Conservation (phyloP, 1,139 yeast genomes). For the Debaryomyces sp. region DNA sequence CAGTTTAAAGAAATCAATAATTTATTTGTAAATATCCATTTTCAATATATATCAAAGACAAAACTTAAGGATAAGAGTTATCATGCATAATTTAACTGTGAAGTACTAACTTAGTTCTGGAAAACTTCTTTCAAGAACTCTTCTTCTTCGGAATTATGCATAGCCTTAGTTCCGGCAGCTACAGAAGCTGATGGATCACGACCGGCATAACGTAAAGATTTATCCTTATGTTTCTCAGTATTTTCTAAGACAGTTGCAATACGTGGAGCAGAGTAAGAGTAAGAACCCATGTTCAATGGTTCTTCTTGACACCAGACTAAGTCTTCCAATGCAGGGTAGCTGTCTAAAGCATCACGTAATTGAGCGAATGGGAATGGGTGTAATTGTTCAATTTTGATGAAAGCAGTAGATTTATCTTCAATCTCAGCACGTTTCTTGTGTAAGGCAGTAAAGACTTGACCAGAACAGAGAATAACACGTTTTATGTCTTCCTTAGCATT, state of each 20-base stretch:
- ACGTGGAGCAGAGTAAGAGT: constrained; percentile 82
- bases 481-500: constrained; percentile 82
- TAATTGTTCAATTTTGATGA: constrained; percentile 88
- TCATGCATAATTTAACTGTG: constrained; percentile 4
- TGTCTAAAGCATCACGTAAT: constrained; percentile 78
- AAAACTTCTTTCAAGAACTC: constrained; percentile 82
- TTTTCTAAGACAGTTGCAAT: constrained; percentile 72
- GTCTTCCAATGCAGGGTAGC: constrained; percentile 83
- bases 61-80: constrained; percentile 1
- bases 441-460: constrained; percentile 94
- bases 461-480: constrained; percentile 81
- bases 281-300: constrained; percentile 96
- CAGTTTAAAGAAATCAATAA: background rate
- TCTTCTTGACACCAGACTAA: constrained; percentile 98
- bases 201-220: constrained; percentile 82
- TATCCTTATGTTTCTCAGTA: constrained; percentile 65
- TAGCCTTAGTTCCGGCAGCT: constrained; percentile 94
- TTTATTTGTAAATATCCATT: constrained; percentile 1
- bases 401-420: constrained; percentile 81
- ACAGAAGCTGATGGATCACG: constrained; percentile 98
- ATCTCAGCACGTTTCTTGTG: constrained; percentile 82
- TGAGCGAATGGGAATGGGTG: constrained; percentile 99
- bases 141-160: constrained; percentile 88
- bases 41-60: constrained; percentile 6
- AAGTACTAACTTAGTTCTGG: constrained; percentile 17